phyloP scores from a whole-genome alignment of 1,284 basidiomycete genomes.

The Agroathelia rolfsii region DNA sequence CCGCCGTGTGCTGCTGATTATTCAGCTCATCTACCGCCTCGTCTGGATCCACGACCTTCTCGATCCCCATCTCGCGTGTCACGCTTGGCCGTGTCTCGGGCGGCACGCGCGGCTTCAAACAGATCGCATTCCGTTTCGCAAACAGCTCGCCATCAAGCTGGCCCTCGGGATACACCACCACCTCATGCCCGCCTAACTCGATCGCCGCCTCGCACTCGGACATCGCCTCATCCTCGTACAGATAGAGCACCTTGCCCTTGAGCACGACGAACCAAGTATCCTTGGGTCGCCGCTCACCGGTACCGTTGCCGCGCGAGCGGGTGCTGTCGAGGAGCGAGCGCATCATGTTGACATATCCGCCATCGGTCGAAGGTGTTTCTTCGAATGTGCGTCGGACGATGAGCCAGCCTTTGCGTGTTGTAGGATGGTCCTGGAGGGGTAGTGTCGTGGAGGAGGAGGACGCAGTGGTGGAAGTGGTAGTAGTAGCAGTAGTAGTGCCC shows the following conservation, averaged over 20 bases:
- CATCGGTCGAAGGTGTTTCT: slow-evolving; percentile 45
- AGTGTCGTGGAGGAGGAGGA: slow-evolving; percentile 16
- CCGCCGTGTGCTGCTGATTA: too few relatives aligned
- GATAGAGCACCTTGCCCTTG: slow-evolving; percentile 81
- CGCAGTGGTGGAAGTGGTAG: slow-evolving; percentile 13
- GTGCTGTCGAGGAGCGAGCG: slow-evolving; percentile 67
- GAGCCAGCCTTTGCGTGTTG: slow-evolving; percentile 74
- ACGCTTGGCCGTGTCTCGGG: slow-evolving; percentile 33
- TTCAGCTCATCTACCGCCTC: slow-evolving; percentile 31
- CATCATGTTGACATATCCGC: slow-evolving; percentile 61
- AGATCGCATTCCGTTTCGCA: slow-evolving; percentile 80
- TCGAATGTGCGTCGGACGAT: slow-evolving; percentile 77
- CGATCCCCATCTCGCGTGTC: slow-evolving; percentile 43
- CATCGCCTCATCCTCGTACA: slow-evolving; percentile 87
- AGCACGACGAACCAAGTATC: slow-evolving; percentile 85
- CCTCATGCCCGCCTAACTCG: slow-evolving; percentile 66
- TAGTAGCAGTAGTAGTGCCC: slow-evolving; percentile 16
- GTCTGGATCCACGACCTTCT: slow-evolving; percentile 26
- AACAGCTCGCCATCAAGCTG: slow-evolving; percentile 80
- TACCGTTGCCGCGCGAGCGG: slow-evolving; percentile 52
- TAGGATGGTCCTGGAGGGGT: slow-evolving; percentile 50
- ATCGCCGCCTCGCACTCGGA: slow-evolving; percentile 81
- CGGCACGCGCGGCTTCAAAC: slow-evolving; percentile 47
- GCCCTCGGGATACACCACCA: slow-evolving; percentile 65
- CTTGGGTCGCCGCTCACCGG: too few relatives aligned